These are phyloP conservation scores for Phytophthora constricta DNA, from an alignment of 352 stramenopile species.

Conservation along the genomic window DNA sequence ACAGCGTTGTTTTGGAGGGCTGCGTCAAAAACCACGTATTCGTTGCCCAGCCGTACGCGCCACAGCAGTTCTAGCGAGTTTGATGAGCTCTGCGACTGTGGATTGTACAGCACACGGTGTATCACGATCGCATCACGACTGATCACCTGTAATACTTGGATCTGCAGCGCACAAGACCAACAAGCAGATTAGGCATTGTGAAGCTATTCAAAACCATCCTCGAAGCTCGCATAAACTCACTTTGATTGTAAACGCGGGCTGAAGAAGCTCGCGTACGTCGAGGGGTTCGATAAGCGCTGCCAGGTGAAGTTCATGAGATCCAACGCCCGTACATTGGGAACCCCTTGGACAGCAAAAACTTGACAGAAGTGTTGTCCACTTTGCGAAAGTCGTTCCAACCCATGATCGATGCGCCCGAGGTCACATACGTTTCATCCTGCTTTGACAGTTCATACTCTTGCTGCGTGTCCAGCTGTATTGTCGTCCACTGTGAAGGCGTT, in stretches of 20 bases:
- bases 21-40: conserved; percentile 65
- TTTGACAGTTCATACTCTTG: conserved; percentile 37
- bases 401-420: conserved; percentile 50
- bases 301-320: conserved; percentile 53
- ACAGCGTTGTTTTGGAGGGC: conserved; percentile 62
- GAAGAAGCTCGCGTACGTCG: conserved; percentile 51
- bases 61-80: conserved; percentile 66
- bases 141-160: conserved; percentile 65
- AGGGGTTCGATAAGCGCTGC: conserved; percentile 32
- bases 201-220: background rate
- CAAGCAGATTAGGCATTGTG: background rate
- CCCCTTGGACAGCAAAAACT: conserved; percentile 57
- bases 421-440: conserved; percentile 35
- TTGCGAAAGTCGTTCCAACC: conserved; percentile 59
- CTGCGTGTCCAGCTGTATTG: conserved; percentile 34
- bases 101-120: conserved; percentile 66
- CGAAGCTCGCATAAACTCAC: conserved; percentile 11
- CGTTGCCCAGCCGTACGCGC: conserved; percentile 47
- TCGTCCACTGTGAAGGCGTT: conserved; percentile 14
- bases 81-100: conserved; percentile 54
- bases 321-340: conserved; percentile 43
- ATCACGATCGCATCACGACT: conserved; percentile 56
- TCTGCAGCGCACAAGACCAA: conserved; percentile 11
- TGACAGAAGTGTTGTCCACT: conserved; percentile 44
- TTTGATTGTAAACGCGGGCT: conserved; percentile 43